A percentile compares a stretch with the other conserved stretches of the same genome.
These are phyloP conservation scores for Ceratobasidium sp. DNA, from an alignment of 1,284 basidiomycete genomes.

Conservation along the genomic window DNA sequence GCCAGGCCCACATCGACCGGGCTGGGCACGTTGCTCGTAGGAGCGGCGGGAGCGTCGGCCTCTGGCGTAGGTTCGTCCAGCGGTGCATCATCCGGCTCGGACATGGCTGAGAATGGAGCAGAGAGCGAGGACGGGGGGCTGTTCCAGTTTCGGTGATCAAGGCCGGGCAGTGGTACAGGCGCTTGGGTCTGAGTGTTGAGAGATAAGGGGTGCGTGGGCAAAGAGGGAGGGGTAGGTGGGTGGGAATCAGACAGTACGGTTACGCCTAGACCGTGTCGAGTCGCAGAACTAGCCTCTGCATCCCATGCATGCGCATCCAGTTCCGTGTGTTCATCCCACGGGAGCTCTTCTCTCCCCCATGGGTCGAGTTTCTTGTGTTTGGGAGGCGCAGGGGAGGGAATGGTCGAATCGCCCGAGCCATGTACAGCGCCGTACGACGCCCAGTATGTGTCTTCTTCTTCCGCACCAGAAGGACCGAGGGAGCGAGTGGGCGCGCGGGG, in stretches of 20 bases:
- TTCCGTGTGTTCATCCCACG: conserved; percentile 22
- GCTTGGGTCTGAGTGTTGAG: conserved; percentile 26
- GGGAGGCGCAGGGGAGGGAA: conserved; percentile 45
- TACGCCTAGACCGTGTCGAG: conserved; percentile 27
- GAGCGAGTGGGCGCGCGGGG: conserved; percentile 17
- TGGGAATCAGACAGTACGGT: conserved; percentile 27
- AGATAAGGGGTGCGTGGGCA: background rate
- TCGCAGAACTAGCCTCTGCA: background rate
- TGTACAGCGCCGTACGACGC: conserved; percentile 47
- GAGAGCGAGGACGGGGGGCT: conserved; percentile 41
- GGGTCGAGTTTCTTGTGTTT: conserved; percentile 35
- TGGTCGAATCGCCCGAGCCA: conserved; percentile 49
- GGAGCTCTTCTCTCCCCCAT: conserved; percentile 37
- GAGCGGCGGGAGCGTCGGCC: background rate
- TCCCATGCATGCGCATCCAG: conserved; percentile 24
- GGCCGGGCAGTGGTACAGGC: conserved; percentile 19
- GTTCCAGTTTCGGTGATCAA: conserved; percentile 40
- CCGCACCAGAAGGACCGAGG: conserved; percentile 18
- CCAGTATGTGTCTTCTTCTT: conserved; percentile 48
- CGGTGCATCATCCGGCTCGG: conserved; percentile 39
- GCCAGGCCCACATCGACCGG: conserved; percentile 16
- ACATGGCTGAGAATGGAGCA: conserved; percentile 39
- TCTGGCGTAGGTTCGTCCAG: conserved; percentile 15
- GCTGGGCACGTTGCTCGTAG: conserved; percentile 10
- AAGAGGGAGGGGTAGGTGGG: conserved; percentile 32